These are phyloP conservation scores for Ceratobasidium sp. DNA, from an alignment of 1,284 basidiomycete genomes.

Conservation along the genomic window DNA sequence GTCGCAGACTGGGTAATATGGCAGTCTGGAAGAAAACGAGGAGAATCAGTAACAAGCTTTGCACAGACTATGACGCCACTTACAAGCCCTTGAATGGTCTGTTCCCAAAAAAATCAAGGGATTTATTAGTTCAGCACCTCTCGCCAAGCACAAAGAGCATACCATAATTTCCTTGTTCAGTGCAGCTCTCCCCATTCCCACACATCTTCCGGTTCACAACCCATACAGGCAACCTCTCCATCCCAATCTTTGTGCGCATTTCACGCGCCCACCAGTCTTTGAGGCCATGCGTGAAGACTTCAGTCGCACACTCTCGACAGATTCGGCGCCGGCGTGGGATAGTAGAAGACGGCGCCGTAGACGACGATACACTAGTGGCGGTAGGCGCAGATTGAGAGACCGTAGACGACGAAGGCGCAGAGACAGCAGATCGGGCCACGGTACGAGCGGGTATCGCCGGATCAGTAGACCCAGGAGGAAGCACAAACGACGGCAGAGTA, in stretches of 20 bases:
- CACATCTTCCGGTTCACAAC: constrained; percentile 19
- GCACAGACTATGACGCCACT: neutral
- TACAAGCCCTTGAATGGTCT: constrained; percentile 40
- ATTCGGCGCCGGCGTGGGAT: constrained; percentile 28
- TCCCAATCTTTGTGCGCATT: constrained; percentile 26
- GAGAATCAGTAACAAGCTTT: neutral
- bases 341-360: neutral
- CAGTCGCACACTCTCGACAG: constrained; percentile 39
- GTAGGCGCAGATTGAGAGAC: neutral
- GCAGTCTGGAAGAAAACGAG: constrained; percentile 1
- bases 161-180: constrained; percentile 34
- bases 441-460: neutral
- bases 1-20: too few relatives aligned
- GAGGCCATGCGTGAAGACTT: constrained; percentile 24
- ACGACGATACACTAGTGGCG: neutral
- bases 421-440: neutral
- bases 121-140: neutral
- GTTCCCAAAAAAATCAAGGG: neutral
- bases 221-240: constrained; percentile 37
- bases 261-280: constrained; percentile 40
- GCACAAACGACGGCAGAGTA: constrained; percentile 13
- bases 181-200: constrained; percentile 23
- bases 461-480: constrained; percentile 19
- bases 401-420: constrained; percentile 2
- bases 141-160: neutral